phyloP scores from a whole-genome alignment of 208 protist genomes.

The Leishmania turanica region DNA sequence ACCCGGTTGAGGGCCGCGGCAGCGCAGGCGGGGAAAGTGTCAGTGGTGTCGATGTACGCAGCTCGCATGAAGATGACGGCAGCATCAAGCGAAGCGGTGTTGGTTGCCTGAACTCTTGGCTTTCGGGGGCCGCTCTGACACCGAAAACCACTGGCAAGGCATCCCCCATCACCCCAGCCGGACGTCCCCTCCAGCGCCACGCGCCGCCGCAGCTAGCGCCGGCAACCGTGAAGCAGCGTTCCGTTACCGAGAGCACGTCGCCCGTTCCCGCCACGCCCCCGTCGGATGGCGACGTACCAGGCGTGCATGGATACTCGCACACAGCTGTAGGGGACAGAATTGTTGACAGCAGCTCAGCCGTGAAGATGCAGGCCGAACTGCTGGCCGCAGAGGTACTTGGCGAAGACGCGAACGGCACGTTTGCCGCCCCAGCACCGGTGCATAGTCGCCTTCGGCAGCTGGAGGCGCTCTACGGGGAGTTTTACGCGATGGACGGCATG shows the following conservation, averaged over 20 bases:
- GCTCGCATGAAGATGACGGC: not conserved
- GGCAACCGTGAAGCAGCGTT: not conserved
- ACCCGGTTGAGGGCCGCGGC: not conserved
- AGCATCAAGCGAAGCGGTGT: slow-evolving; percentile 3
- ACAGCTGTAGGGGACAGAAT: not conserved
- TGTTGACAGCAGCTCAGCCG: not conserved
- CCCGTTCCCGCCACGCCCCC: slow-evolving; percentile 2
- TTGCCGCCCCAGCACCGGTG: not conserved
- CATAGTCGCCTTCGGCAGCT: slow-evolving; percentile 29
- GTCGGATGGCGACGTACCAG: not conserved
- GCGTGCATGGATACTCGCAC: not conserved
- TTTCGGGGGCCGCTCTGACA: not conserved
- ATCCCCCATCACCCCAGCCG: not conserved
- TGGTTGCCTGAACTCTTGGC: not conserved
- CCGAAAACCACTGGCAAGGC: not conserved
- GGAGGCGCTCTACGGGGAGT: slow-evolving; percentile 50
- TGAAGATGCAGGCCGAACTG: not conserved
- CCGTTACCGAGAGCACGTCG: not conserved
- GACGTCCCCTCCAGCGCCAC: not conserved
- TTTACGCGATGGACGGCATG: slow-evolving; percentile 53
- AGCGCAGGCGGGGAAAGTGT: not conserved
- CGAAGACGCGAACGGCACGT: not conserved
- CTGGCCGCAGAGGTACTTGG: not conserved
- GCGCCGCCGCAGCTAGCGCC: not conserved
- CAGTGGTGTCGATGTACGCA: not conserved